These are phyloP conservation scores for Atkinsonella hypoxylon DNA, from an alignment of 2,329 filamentous ascomycete genomes.

Conservation along the genomic window DNA sequence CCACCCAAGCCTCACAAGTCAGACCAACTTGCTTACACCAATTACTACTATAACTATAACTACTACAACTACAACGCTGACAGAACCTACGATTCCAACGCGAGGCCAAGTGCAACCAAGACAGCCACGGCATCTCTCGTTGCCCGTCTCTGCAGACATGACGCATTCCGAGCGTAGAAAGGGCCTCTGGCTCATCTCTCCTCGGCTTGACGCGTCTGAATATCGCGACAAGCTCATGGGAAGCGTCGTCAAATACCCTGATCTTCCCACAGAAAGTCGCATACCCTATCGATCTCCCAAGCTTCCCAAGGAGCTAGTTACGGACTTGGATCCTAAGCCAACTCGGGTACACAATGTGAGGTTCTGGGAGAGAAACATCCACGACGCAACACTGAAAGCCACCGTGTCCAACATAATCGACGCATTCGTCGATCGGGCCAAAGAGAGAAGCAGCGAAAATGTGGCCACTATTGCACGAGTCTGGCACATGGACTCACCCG, in stretches of 20 bases:
- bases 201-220: conserved; percentile 15
- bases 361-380: conserved; percentile 17
- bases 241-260: conserved; percentile 18
- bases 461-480: conserved; percentile 16
- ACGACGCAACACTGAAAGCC: conserved; percentile 13
- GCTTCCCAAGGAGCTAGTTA: conserved; percentile 14
- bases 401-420: conserved; percentile 16
- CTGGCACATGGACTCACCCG: conserved; percentile 19
- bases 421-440: conserved; percentile 14
- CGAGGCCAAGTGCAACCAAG: neutral
- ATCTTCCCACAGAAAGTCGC: conserved; percentile 15
- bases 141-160: neutral
- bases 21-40: too few relatives aligned
- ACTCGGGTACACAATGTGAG: conserved; percentile 16
- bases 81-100: neutral
- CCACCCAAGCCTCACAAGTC: too few relatives aligned
- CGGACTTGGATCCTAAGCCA: conserved; percentile 16
- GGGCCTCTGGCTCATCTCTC: conserved; percentile 16
- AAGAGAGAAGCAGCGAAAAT: conserved; percentile 10
- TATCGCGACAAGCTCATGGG: conserved; percentile 19
- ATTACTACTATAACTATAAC: too few relatives aligned
- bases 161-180: conserved; percentile 4
- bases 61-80: too few relatives aligned
- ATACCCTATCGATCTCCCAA: conserved; percentile 13
- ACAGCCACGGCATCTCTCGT: neutral